Evolutionary conservation across 768 basidiomycete species (phyloP).

Genomic region (Lentinula edodes): DNA sequence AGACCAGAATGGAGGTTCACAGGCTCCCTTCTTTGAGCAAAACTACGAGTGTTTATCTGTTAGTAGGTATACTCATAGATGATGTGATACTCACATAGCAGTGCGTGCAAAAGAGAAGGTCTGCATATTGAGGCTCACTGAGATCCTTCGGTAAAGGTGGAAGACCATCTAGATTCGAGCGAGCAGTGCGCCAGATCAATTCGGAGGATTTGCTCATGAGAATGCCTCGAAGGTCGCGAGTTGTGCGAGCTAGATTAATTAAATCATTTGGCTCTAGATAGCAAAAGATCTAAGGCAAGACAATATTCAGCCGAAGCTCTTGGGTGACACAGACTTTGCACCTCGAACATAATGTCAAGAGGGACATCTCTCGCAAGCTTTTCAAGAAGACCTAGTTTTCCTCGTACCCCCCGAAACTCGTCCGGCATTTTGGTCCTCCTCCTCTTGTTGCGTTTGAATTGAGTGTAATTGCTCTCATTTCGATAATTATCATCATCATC

Average conservation of each 20-base stretch:
- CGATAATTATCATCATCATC: background rate
- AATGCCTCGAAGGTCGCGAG: conserved; percentile 40
- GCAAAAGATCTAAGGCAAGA: conserved; percentile 38
- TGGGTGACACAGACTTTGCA: background rate
- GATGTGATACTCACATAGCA: conserved; percentile 37
- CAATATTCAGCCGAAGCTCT: background rate
- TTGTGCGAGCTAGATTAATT: conserved; percentile 42
- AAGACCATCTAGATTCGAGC: conserved; percentile 33
- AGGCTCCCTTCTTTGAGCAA: conserved; percentile 23
- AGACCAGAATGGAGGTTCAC: conserved; percentile 23
- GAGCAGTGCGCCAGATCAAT: conserved; percentile 43
- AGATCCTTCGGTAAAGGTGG: conserved; percentile 44
- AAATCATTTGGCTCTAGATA: conserved; percentile 45
- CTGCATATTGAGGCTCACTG: conserved; percentile 45
- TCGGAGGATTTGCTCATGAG: conserved; percentile 42
- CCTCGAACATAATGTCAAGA: conserved; percentile 1
- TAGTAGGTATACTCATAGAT: background rate
- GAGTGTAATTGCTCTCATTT: background rate
- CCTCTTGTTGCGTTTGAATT: background rate
- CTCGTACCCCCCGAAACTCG: background rate
- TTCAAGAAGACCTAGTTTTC: background rate
- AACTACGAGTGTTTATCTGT: conserved; percentile 16
- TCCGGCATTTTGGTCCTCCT: background rate
- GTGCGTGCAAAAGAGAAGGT: conserved; percentile 44
- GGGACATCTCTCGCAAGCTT: background rate